phyloP scores from a whole-genome alignment of 2,329 filamentous ascomycete species.

The Pleoardoris graminearum region DNA sequence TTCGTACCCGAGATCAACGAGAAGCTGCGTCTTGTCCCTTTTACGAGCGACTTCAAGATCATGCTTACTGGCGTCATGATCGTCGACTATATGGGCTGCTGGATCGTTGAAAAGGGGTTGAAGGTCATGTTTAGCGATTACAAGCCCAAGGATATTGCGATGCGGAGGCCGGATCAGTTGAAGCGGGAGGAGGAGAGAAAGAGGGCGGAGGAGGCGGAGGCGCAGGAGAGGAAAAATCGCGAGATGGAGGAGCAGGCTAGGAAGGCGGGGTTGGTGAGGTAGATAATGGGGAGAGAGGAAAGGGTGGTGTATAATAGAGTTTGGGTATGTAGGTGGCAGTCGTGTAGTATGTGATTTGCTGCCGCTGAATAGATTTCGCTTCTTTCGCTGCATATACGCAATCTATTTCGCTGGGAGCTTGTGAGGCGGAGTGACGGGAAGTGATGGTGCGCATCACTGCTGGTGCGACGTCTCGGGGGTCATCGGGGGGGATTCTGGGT shows the following conservation, averaged over 20 bases:
- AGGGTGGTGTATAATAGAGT: too few relatives aligned
- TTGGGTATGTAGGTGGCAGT: too few relatives aligned
- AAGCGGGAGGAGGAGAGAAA: slow-evolving; percentile 73
- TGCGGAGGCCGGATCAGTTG: slow-evolving; percentile 83
- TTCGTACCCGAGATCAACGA: slow-evolving; percentile 95
- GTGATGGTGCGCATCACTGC: too few relatives aligned
- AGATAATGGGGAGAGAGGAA: too few relatives aligned
- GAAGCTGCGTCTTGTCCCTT: slow-evolving; percentile 88
- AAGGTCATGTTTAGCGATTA: slow-evolving; percentile 90
- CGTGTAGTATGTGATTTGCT: too few relatives aligned
- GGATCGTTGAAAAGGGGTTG: slow-evolving; percentile 80
- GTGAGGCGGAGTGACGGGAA: too few relatives aligned
- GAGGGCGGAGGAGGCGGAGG: slow-evolving; percentile 55
- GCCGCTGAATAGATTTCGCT: too few relatives aligned
- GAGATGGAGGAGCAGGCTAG: slow-evolving; percentile 34
- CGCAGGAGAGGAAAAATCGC: slow-evolving; percentile 40
- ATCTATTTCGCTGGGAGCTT: too few relatives aligned
- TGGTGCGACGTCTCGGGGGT: too few relatives aligned
- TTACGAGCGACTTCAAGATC: slow-evolving; percentile 83
- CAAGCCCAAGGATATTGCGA: slow-evolving; percentile 89
- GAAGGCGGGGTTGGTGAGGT: slow-evolving; percentile 11
- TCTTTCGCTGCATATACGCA: too few relatives aligned
- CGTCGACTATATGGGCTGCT: slow-evolving; percentile 85
- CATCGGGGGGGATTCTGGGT: too few relatives aligned
- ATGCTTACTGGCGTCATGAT: slow-evolving; percentile 86